Evolutionary conservation across 2,329 filamentous ascomycete genomes (phyloP).

Genomic region (Botrytis deweyae): DNA sequence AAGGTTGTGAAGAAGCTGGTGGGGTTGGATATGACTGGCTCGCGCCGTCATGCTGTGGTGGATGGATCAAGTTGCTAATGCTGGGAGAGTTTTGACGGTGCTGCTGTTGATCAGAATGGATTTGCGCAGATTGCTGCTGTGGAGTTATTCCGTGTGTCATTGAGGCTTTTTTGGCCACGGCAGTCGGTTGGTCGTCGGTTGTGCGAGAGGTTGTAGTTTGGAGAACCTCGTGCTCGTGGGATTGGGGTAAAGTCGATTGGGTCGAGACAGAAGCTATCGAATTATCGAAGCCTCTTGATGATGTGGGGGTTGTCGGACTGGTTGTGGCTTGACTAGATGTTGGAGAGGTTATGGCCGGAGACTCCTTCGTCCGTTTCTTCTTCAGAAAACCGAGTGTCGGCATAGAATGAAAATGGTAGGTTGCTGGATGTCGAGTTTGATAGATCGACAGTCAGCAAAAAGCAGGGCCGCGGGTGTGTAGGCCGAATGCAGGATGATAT

Average conservation of each 20-base stretch:
- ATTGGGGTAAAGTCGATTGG: slow-evolving; percentile 38
- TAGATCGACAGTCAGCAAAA: slow-evolving; percentile 32
- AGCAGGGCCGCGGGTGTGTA: slow-evolving; percentile 22
- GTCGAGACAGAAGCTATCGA: slow-evolving; percentile 44
- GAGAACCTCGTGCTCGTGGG: slow-evolving; percentile 32
- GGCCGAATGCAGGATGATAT: slow-evolving; percentile 34
- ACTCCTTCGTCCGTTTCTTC: slow-evolving; percentile 98
- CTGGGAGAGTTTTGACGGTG: slow-evolving; percentile 67
- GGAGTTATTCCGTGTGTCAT: slow-evolving; percentile 39
- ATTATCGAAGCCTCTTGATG: slow-evolving; percentile 49
- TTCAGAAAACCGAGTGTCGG: slow-evolving; percentile 94
- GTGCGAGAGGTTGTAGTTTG: slow-evolving; percentile 34
- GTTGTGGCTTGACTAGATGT: slow-evolving; percentile 60
- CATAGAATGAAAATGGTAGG: slow-evolving; percentile 55
- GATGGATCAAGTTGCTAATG: slow-evolving; percentile 82
- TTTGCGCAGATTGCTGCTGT: slow-evolving; percentile 39
- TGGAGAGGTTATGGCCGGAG: slow-evolving; percentile 64
- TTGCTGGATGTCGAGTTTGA: slow-evolving; percentile 32
- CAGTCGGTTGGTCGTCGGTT: slow-evolving; percentile 33
- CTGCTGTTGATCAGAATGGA: slow-evolving; percentile 34
- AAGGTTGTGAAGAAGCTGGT: slow-evolving; percentile 18
- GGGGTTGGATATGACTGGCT: slow-evolving; percentile 37
- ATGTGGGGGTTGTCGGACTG: slow-evolving; percentile 61
- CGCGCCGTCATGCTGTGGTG: slow-evolving; percentile 52
- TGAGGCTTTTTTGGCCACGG: slow-evolving; percentile 37